Percentiles rank a stretch among this genome's conserved stretches.
Evolutionary conservation across 805 yeast genomes (phyloP).

Genomic region (Cyberlindnera sargentensis): DNA sequence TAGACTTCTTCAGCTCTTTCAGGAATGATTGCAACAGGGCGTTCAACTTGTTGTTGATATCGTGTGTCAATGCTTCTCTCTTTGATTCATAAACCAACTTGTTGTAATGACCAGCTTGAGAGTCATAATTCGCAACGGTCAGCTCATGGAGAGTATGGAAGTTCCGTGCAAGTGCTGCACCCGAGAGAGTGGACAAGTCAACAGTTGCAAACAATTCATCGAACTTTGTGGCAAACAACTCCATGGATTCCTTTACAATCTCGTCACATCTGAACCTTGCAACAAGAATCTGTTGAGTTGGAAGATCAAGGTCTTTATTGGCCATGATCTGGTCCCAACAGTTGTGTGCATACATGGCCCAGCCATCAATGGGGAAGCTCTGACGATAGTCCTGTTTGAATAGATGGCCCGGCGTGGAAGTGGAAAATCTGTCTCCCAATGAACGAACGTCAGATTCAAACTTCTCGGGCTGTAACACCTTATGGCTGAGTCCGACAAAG

Average conservation of each 20-base stretch:
- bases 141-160: slow-evolving; percentile 38
- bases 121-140: slow-evolving; percentile 52
- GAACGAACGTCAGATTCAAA: slow-evolving; percentile 53
- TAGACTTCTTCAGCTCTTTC: slow-evolving; percentile 27
- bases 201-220: slow-evolving; percentile 4
- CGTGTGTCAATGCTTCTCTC: slow-evolving; percentile 39
- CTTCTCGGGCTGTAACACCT: slow-evolving; percentile 68
- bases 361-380: slow-evolving; percentile 87
- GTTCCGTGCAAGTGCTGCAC: slow-evolving; percentile 31
- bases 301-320: slow-evolving; percentile 91
- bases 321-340: slow-evolving; percentile 93
- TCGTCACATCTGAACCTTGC: slow-evolving; percentile 95
- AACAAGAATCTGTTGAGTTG: slow-evolving; percentile 92
- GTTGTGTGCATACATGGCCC: slow-evolving; percentile 85
- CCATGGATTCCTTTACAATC: slow-evolving; percentile 41
- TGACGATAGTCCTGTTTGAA: slow-evolving; percentile 75
- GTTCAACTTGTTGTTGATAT: slow-evolving; percentile 40
- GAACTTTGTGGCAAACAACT: slow-evolving; percentile 16
- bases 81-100: slow-evolving; percentile 60
- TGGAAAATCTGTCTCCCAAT: slow-evolving; percentile 58
- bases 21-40: slow-evolving; percentile 39
- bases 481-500: slow-evolving; percentile 80
- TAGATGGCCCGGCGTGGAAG: slow-evolving; percentile 25
- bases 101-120: slow-evolving; percentile 70
- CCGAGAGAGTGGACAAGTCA: slow-evolving; percentile 12